Evolutionary conservation across 768 basidiomycete species (phyloP).

Genomic region (Russula sp.): DNA sequence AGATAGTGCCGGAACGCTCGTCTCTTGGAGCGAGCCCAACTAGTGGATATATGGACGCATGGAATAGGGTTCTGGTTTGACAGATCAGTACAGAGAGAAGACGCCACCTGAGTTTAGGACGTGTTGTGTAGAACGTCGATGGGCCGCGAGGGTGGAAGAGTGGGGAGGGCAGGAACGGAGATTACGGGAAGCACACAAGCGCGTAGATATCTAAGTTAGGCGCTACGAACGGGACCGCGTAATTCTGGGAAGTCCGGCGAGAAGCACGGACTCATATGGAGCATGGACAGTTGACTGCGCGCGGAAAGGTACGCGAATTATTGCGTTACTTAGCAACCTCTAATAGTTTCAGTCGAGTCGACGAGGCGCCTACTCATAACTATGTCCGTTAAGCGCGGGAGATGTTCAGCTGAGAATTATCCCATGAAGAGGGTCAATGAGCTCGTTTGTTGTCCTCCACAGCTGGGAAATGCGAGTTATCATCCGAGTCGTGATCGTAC

Average conservation of each 20-base stretch:
- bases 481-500: neutral
- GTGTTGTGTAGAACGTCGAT: neutral
- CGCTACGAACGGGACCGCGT: neutral
- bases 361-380: neutral
- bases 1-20: neutral
- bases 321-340: conserved; percentile 9
- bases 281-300: neutral
- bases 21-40: neutral
- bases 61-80: neutral
- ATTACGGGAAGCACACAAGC: neutral
- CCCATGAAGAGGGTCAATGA: neutral
- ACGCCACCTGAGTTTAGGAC: neutral
- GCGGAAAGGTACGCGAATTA: neutral
- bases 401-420: neutral
- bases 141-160: neutral
- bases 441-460: neutral
- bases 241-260: neutral
- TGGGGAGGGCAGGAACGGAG: neutral
- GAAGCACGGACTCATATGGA: neutral
- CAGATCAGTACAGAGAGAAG: neutral
- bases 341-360: neutral
- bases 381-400: neutral
- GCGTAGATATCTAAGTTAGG: neutral
- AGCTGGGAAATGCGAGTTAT: neutral
- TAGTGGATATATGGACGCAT: neutral